Evolutionary conservation across 495 filamentous ascomycete genomes (phyloP), one percentile per base, ranked within the genome.

Genomic region (Penicillium antarcticum): DNA sequence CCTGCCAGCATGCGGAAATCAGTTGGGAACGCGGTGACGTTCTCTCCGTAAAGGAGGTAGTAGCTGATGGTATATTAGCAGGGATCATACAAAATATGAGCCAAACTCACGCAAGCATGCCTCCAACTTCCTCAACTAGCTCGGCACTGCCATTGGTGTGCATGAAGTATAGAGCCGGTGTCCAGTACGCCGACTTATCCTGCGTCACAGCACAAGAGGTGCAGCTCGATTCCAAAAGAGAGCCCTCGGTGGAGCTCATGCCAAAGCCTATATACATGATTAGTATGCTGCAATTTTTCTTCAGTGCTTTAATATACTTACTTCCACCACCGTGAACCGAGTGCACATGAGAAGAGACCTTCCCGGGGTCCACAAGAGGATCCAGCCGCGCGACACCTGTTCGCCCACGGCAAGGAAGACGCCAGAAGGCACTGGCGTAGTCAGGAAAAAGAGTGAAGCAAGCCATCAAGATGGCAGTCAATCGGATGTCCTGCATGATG

Each of bases 1-100:
- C 92, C 92, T 44, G 92, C 87, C 51, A 97, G 73, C 88, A 96
- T 94, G 38, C 84, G 81, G 74, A 97, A 95, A 38, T 79, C 77
- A 1, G 75, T 57, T 0, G 92, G 92, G 71, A 95, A 96, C 0
- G 89, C 86, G 24, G 75, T 77, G 56, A 96, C 75, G 19, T 83
- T 77, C 2, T 82, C 76, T 9, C 74, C 70, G 56, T 82, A 80
- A 0, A 88, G 75, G 29, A 90, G 78, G 60, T 95, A 94, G 69
- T 95, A 95, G 3, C 86, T 87, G 52, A 11, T 17, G 9, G 31
- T 18, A 12, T 4, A 9, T 38, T 10, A 37, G 47, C 49, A 16
- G 45, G 43, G 24, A 48, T 51, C n/a, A 6, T 13, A 34, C 17
- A 23, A 35, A 2, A 32, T 41, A 2, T 23, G 21, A 24, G 10